These are phyloP conservation scores for Penicillium daleae DNA, from an alignment of 495 filamentous ascomycete species.

Conservation along the genomic window DNA sequence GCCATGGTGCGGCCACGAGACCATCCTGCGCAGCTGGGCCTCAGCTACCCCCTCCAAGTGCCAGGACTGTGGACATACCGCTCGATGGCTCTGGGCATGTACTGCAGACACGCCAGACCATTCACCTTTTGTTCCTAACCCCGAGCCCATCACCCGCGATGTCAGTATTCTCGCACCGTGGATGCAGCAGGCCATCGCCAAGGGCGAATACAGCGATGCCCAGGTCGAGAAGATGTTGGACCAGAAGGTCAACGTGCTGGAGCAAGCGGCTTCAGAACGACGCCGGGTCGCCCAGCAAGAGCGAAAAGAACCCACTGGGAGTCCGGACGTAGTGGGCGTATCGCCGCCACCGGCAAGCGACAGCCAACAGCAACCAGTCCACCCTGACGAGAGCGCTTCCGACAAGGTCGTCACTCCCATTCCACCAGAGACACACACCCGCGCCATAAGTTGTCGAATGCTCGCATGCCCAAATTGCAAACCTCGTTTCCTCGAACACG, in stretches of 20 bases:
- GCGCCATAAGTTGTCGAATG: not conserved
- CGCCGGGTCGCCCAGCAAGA: not conserved
- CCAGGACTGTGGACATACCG: constrained; percentile 40
- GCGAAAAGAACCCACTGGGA: not conserved
- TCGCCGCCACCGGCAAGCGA: not conserved
- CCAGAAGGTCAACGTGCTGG: constrained; percentile 44
- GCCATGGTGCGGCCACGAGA: constrained; percentile 7
- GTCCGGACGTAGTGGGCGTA: not conserved
- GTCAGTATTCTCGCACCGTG: constrained; percentile 35
- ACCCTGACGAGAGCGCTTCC: not conserved
- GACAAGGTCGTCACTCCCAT: not conserved
- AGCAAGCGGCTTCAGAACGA: constrained; percentile 21
- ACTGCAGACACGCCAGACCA: constrained; percentile 52
- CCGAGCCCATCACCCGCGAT: constrained; percentile 15
- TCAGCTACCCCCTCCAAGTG: not conserved
- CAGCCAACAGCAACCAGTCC: not conserved
- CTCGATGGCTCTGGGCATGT: constrained; percentile 68
- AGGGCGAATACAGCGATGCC: constrained; percentile 53
- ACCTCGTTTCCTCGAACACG: not conserved
- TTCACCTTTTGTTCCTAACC: constrained; percentile 12
- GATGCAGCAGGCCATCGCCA: constrained; percentile 50
- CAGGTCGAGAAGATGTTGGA: constrained; percentile 43
- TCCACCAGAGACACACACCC: not conserved
- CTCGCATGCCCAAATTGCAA: not conserved
- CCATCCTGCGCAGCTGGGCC: constrained; percentile 11